Base-by-base conservation (phyloP, 1,284 basidiomycete species). In the Pseudozyma tsukubaensis region DNA sequence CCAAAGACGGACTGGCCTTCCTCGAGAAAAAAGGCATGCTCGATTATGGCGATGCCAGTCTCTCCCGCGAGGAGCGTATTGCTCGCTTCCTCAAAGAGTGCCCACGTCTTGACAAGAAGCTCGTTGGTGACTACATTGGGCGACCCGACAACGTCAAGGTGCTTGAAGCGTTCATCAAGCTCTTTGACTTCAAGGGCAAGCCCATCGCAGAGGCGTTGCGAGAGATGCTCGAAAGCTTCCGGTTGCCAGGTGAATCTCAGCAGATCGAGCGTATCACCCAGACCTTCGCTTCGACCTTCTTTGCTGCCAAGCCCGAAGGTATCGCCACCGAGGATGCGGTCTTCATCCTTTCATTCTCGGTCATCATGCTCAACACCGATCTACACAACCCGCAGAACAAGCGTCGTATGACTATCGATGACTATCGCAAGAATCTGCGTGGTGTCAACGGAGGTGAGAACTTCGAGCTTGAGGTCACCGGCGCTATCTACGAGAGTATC, bases 291-390 rank as follows among this genome's bases (percentile, higher is more conserved):
- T 90, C 92, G 42, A 89, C 90, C 59, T 98, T 96, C 86, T 95
- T 97, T 85, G 91, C 92, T 5, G 89, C 92, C 18, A 86, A 87
- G 32, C 94, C 96, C 92, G 92, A 89, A 50, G 95, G 95, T 82
- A 92, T 99, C 78, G 93, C 92, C 80, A 92, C 88, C 45, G 90
- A 94, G 85, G 97, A 99, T 85, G 93, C 96, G 1, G 93, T 94
- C 21, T 97, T 97, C 85, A 92, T 99, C 3, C 86, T 99, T 29
- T 90, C 96, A 0, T 99, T 92, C 85, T 97, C 96, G 0, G 91
- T 99, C 72, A 98, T 99, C 85, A 90, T 99, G 94, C 89, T 99
- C 62, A 99, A 99, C 85, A 99, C 97, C 2, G 97, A 99, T 86
- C 89, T 91, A 64, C 96, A 98, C 85, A 98, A 94, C 84, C 94